Conservation (phyloP, 768 basidiomycete genomes). For the Collybia sordida region DNA sequence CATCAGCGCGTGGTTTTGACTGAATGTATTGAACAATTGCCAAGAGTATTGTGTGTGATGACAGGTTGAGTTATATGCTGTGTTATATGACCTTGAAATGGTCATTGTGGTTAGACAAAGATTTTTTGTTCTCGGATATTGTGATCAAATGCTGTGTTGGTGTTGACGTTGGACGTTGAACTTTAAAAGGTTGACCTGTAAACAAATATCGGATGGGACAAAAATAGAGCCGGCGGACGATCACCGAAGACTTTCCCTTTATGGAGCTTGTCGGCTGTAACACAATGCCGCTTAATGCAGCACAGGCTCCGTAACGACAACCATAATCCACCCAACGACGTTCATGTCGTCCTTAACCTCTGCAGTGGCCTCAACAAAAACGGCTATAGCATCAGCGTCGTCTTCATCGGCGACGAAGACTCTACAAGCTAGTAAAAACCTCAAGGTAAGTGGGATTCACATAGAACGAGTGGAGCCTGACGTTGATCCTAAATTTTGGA, state of each 20-base stretch:
- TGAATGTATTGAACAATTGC: too few relatives aligned
- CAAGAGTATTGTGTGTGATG: too few relatives aligned
- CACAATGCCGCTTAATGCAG: background rate
- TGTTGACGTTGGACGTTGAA: too few relatives aligned
- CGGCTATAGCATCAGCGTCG: constrained; percentile 36
- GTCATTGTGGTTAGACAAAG: too few relatives aligned
- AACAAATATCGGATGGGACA: too few relatives aligned
- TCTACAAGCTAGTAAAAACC: constrained; percentile 40
- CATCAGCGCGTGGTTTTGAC: too few relatives aligned
- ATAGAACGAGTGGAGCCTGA: background rate
- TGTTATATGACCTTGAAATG: too few relatives aligned
- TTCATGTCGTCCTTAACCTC: constrained; percentile 28
- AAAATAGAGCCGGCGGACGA: too few relatives aligned
- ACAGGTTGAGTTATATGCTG: too few relatives aligned
- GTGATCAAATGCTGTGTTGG: too few relatives aligned
- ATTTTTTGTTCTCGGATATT: too few relatives aligned
- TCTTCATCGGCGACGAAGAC: constrained; percentile 35
- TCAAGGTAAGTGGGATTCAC: constrained; percentile 42
- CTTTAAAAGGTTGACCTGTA: too few relatives aligned
- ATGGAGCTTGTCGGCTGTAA: background rate
- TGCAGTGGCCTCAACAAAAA: constrained; percentile 30
- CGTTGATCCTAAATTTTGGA: constrained; percentile 10
- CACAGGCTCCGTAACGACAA: background rate
- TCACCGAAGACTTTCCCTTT: background rate
- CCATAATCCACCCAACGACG: constrained; percentile 11